These are phyloP conservation scores for Cercophora samala DNA, from an alignment of 495 filamentous ascomycete species.

Conservation along the genomic window DNA sequence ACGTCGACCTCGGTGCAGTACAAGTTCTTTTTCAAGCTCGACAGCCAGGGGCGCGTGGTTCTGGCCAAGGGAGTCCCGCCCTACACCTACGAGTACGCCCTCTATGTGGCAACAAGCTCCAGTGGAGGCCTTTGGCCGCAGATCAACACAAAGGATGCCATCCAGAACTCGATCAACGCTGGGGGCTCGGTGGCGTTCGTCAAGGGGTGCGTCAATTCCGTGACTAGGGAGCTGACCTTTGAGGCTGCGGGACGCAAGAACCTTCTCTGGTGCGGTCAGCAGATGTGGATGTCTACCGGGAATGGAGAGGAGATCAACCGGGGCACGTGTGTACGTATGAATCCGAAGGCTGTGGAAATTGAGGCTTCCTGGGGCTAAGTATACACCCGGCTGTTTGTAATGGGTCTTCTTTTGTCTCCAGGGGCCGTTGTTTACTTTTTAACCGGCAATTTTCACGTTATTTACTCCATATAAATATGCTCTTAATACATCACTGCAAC, in stretches of 20 bases:
- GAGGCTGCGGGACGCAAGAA: constrained; percentile 12
- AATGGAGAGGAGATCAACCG: constrained; percentile 12
- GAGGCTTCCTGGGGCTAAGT: no score
- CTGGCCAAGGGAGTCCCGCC: constrained; percentile 14
- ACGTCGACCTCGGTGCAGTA: constrained; percentile 1
- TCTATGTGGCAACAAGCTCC: constrained; percentile 11
- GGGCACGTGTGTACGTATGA: constrained; percentile 1
- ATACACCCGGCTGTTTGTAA: no score
- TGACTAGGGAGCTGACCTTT: constrained; percentile 16
- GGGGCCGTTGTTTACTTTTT: no score
- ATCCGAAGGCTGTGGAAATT: neutral
- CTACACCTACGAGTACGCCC: constrained; percentile 15
- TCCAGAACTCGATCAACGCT: neutral
- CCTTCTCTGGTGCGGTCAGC: constrained; percentile 8
- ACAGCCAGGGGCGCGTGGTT: constrained; percentile 11
- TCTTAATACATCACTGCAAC: neutral
- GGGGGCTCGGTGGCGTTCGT: constrained; percentile 9
- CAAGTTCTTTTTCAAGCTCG: constrained; percentile 14
- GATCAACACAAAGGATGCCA: neutral
- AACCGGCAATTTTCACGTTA: no score
- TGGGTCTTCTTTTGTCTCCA: no score
- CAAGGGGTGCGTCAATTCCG: constrained; percentile 16
- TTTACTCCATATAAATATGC: neutral
- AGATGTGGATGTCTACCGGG: constrained; percentile 10
- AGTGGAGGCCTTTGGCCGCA: constrained; percentile 9